Evolutionary conservation across 2,329 filamentous ascomycete genomes (phyloP), one percentile per base, ranked within the genome.

Genomic region (Colletotrichum simmondsii): DNA sequence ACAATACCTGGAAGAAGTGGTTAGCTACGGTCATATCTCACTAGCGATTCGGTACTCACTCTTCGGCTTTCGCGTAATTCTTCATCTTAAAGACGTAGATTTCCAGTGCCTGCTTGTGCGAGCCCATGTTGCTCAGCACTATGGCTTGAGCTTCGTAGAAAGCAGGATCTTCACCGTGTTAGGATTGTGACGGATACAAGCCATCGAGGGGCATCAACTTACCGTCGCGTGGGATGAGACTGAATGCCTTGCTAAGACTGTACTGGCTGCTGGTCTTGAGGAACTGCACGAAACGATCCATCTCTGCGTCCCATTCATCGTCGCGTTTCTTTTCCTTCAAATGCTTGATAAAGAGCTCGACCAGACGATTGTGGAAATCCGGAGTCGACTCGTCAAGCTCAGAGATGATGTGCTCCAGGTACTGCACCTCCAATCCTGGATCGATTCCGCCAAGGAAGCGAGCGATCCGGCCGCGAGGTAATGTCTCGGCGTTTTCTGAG

Each of bases 11-110:
- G n/a, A 37, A 19, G 5, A 28, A 16, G 5, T 28, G 56, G 75
- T 80, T 67, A 82, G 74, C 59, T 10, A 8, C 4, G 14, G 46
- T 46, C 5, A 32, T 32, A 24, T 12, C 28, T 11, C 2, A n/a
- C 4, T 49, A 19, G 1, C 3, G 5, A 30, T 32, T 53, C 46
- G 16, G 8, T 59, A 87, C 91, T 74, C 85, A 98, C 92, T 98
- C 95, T 88, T 99, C 97, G 37, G 97, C 97, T 83, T 98, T 98
- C 14, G 85, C 86, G 75, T 94, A 96, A 81, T 98, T 93, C 76
- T 93, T 86, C 81, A 99, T 90, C 81, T 96, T 97, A 84, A 98
- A 99, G 32, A 98, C 96, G 80, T 98, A 99, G 65, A 99, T 98
- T 80, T 97, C 93, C n/a, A 99, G 85, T 0, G 97, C 97, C 83